A percentile compares a stretch with the other conserved stretches of the same genome.
phyloP scores from a whole-genome alignment of 225 moss, liverwort and hornwort species.

The Anthoceros angustus region DNA sequence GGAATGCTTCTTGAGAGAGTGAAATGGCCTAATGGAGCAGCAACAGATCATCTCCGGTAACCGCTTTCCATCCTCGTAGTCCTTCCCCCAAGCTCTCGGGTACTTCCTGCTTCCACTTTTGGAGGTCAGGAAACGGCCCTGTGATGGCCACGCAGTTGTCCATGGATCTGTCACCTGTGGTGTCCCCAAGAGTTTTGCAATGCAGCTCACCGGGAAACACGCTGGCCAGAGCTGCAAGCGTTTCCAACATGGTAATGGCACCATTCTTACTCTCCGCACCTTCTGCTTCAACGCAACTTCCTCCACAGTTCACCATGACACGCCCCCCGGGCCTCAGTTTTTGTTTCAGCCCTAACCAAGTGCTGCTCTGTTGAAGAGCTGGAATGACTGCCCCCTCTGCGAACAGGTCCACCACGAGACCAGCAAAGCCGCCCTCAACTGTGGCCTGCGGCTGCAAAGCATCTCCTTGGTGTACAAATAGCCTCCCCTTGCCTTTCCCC shows the following conservation, averaged over 20 bases:
- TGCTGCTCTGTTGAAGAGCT: not conserved
- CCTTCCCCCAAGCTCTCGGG: constrained; percentile 30
- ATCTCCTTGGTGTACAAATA: constrained; percentile 51
- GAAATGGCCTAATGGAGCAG: too few relatives aligned
- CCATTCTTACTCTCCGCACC: constrained; percentile 39
- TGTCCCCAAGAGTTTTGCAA: constrained; percentile 14
- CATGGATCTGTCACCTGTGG: constrained; percentile 15
- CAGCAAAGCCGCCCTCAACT: not conserved
- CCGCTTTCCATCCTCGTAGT: constrained; percentile 27
- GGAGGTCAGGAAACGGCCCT: constrained; percentile 44
- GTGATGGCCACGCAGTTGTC: constrained; percentile 60
- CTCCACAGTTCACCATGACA: constrained; percentile 78
- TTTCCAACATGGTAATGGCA: constrained; percentile 52
- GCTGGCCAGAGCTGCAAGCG: constrained; percentile 37
- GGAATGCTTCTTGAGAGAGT: too few relatives aligned
- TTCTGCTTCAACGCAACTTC: constrained; percentile 68
- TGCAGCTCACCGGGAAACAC: constrained; percentile 45
- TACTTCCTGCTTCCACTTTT: constrained; percentile 43
- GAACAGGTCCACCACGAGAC: not conserved
- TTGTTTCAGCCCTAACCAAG: not conserved
- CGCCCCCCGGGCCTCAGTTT: not conserved
- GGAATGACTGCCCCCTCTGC: constrained; percentile 39
- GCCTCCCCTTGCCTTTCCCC: constrained; percentile 13
- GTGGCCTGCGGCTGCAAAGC: not conserved
- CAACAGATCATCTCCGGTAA: not conserved